Evolutionary conservation across 2,329 filamentous ascomycete species (phyloP), one percentile per base, ranked within the genome.

Genomic region (Raffaelea ambrosiae): DNA sequence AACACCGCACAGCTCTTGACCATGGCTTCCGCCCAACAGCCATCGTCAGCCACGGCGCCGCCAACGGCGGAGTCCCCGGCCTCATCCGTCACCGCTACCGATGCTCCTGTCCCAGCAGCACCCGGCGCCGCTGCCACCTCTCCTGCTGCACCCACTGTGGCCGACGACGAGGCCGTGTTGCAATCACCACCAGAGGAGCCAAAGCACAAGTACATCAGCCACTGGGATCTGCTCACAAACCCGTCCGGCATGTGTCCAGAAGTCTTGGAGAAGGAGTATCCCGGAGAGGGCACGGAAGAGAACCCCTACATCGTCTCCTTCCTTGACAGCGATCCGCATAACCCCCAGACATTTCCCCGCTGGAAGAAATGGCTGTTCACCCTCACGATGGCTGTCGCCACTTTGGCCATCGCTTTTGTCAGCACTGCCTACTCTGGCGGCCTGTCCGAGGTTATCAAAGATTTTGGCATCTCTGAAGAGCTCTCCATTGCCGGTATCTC

Each of bases 271-370:
- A 68, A 77, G 61, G 60, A 65, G 3, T 86, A 84, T 55, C 59
- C 63, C 16, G 82, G 82, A 22, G 62, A 72, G 13, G 85, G 85
- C 51, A 88, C 84, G 2, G 61, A 70, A 9, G 77, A 83, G 40
- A 77, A 83, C 38, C 85, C 85, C 1, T 88, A 77, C 53, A 64
- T 81, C 29, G 83, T 88, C 54, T 76, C 79, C 48, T 89, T 83
- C 66, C 73, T 86, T 20, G 63, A 35, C 10, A 18, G 79, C 46
- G 85, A 89, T 60, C 73, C 76, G 10, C 75, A 78, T 53, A 84
- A 88, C 61, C 82, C 84, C 1, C 75, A 83, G 71, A 67, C 69
- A 43, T 85, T 80, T 56, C 64, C 72, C 10, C 50, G 58, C 2
- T 48, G 58, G 23, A 76, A 74, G 63, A 87, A 87, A 66, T 88